These are phyloP conservation scores for Goffeauzyma gilvescens DNA, from an alignment of 768 basidiomycete genomes.

Conservation along the genomic window DNA sequence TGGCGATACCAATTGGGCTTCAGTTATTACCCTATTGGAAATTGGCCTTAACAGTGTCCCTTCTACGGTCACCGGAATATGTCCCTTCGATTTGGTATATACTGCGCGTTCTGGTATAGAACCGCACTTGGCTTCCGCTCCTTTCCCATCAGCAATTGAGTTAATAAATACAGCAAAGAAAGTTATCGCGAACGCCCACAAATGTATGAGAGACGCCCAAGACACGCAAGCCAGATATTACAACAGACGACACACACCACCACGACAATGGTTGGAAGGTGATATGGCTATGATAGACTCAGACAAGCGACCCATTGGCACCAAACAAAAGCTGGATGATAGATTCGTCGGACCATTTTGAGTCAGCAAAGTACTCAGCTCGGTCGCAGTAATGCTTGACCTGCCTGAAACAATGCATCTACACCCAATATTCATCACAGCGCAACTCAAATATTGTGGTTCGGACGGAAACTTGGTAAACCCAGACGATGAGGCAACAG, in stretches of 20 bases:
- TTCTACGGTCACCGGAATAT: neutral
- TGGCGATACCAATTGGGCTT: no score
- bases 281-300: constrained; percentile 9
- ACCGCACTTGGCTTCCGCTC: neutral
- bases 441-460: constrained; percentile 11
- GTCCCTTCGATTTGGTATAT: neutral
- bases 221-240: constrained; percentile 25
- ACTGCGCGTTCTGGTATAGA: neutral
- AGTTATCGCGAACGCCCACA: constrained; percentile 13
- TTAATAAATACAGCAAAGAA: constrained; percentile 11
- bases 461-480: no score
- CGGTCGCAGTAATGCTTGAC: constrained; percentile 10
- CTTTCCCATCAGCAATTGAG: neutral
- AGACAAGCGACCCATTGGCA: constrained; percentile 10
- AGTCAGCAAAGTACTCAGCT: constrained; percentile 5
- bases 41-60: no score
- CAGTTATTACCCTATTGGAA: no score
- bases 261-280: constrained; percentile 9
- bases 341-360: constrained; percentile 15
- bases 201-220: constrained; percentile 12
- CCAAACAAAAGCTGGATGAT: constrained; percentile 13
- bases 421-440: constrained; percentile 18
- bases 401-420: constrained; percentile 8
- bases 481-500: no score
- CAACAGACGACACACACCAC: constrained; percentile 9